Conservation (phyloP, 129 eudicot species). For the Erigeron canadensis region DNA sequence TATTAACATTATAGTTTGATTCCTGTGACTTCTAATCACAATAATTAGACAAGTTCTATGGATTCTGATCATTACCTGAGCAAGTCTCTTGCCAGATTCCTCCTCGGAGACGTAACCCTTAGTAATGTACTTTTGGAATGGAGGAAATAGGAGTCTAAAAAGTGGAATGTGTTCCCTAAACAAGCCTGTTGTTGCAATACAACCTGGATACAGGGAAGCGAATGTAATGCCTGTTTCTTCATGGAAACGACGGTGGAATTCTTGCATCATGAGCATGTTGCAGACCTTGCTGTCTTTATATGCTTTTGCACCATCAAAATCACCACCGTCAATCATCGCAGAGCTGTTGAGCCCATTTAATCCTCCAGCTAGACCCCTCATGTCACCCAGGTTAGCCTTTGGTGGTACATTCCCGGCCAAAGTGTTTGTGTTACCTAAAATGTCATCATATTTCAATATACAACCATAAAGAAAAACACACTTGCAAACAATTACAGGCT, state of each 20-base stretch:
- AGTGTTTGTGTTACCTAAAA: conserved; percentile 74
- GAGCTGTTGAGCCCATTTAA: conserved; percentile 77
- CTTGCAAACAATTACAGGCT: neutral
- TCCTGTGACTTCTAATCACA: neutral
- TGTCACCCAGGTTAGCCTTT: conserved; percentile 81
- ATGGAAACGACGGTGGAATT: conserved; percentile 80
- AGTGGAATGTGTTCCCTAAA: conserved; percentile 90
- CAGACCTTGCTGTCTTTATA: conserved; percentile 93
- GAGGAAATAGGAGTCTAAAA: conserved; percentile 82
- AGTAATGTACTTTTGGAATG: conserved; percentile 89
- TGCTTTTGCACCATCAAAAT: conserved; percentile 88
- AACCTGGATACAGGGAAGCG: conserved; percentile 88
- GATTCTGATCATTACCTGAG: conserved; percentile 51
- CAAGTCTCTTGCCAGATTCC: conserved; percentile 91
- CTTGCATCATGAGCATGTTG: conserved; percentile 95
- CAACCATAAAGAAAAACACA: neutral
- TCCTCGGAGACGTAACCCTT: conserved; percentile 84
- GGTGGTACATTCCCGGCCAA: conserved; percentile 93
- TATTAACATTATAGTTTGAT: neutral
- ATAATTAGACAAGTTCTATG: neutral
- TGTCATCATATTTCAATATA: conserved; percentile 13
- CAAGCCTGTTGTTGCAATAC: conserved; percentile 92
- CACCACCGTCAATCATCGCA: conserved; percentile 86
- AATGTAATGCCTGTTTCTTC: conserved; percentile 93
- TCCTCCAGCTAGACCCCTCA: conserved; percentile 78